Percentiles rank a stretch among this genome's conserved stretches.
Evolutionary conservation across 768 basidiomycete genomes (phyloP).

Genomic region (Sporobolomyces phaffii): DNA sequence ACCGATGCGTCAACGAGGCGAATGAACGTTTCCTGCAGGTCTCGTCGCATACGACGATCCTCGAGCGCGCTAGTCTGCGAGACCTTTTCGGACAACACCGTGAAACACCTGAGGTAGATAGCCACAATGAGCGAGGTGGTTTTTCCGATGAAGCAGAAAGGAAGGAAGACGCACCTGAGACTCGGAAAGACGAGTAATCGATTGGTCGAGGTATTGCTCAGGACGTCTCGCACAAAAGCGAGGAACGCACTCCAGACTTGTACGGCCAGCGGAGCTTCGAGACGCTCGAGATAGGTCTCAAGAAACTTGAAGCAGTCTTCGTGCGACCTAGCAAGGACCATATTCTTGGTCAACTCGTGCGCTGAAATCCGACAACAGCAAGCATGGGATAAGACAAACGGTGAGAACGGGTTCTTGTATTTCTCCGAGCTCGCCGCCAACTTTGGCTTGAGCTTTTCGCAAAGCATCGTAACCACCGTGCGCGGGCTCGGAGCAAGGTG

Average conservation of each 20-base stretch:
- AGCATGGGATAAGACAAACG: not conserved
- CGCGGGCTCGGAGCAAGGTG: slow-evolving; percentile 76
- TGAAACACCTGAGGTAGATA: slow-evolving; percentile 57
- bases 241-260: slow-evolving; percentile 84
- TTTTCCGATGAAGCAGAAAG: not conserved
- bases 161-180: slow-evolving; percentile 55
- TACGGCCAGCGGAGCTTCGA: slow-evolving; percentile 85
- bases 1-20: slow-evolving; percentile 78
- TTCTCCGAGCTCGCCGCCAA: not conserved
- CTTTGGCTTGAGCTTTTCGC: slow-evolving; percentile 60
- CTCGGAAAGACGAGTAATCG: slow-evolving; percentile 65
- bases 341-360: too few relatives aligned
- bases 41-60: slow-evolving; percentile 77
- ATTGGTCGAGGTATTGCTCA: slow-evolving; percentile 61
- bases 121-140: not conserved
- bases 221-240: slow-evolving; percentile 69
- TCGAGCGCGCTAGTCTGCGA: slow-evolving; percentile 86
- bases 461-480: slow-evolving; percentile 77
- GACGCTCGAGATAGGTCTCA: slow-evolving; percentile 69
- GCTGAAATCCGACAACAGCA: too few relatives aligned
- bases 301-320: slow-evolving; percentile 80
- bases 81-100: slow-evolving; percentile 72
- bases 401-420: not conserved
- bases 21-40: slow-evolving; percentile 81
- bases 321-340: slow-evolving; percentile 58